These are phyloP conservation scores for Amphirosellinia nigrospora DNA, from an alignment of 495 filamentous ascomycete species.

Conservation along the genomic window DNA sequence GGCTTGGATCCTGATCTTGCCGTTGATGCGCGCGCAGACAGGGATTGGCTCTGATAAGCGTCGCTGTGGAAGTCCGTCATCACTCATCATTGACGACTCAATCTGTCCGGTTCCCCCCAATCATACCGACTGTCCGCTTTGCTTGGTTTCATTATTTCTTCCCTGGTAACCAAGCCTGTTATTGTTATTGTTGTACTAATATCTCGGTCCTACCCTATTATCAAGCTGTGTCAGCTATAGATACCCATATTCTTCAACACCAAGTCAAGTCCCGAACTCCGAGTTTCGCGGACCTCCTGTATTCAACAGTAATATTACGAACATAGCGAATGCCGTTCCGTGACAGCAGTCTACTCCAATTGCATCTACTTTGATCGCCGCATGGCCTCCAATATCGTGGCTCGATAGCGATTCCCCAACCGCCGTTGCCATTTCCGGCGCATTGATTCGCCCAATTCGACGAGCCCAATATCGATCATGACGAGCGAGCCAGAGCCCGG, in stretches of 20 bases:
- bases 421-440: not conserved
- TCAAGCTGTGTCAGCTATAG: not conserved
- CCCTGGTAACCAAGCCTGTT: not conserved
- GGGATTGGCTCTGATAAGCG: slow-evolving; percentile 13
- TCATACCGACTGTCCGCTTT: not conserved
- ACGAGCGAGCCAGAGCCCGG: slow-evolving; percentile 28
- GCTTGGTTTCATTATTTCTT: not conserved
- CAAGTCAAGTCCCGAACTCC: not conserved
- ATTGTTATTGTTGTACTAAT: not conserved
- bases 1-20: not conserved
- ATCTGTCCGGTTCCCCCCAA: not conserved
- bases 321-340: not conserved
- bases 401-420: not conserved
- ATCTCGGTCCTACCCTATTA: not conserved
- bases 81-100: slow-evolving; percentile 14
- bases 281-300: not conserved
- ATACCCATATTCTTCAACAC: not conserved
- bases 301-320: not conserved
- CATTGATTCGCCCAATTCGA: not conserved
- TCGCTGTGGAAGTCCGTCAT: slow-evolving; percentile 13
- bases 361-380: not conserved
- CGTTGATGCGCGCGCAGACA: slow-evolving; percentile 5
- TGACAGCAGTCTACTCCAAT: not conserved
- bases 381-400: not conserved
- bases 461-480: slow-evolving; percentile 22